A percentile compares a stretch with the other conserved stretches of the same genome.
Conservation (phyloP, 345 rosid genomes). For the Melaleuca quinquenervia region DNA sequence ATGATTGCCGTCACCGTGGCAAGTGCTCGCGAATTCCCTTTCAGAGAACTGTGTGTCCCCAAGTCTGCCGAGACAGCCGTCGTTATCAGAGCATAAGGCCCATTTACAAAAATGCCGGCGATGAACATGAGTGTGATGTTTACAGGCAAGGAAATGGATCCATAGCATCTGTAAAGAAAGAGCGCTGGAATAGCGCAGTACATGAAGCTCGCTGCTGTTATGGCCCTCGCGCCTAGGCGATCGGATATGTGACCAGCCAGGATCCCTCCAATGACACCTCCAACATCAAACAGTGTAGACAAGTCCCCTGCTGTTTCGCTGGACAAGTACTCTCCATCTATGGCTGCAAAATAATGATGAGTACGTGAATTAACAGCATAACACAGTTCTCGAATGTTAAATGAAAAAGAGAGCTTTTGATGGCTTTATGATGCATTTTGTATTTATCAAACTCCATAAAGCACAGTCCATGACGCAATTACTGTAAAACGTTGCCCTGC, state of each 20-base stretch:
- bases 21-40: slow-evolving; percentile 78
- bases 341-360: slow-evolving; percentile 34
- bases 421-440: not conserved
- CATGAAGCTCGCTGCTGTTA: slow-evolving; percentile 84
- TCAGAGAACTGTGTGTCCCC: slow-evolving; percentile 76
- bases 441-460: not conserved
- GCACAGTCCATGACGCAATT: not conserved
- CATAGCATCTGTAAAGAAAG: slow-evolving; percentile 66
- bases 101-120: slow-evolving; percentile 80
- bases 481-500: not conserved
- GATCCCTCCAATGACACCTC: slow-evolving; percentile 93
- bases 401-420: not conserved
- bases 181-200: slow-evolving; percentile 85
- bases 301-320: slow-evolving; percentile 70
- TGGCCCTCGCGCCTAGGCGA: slow-evolving; percentile 65
- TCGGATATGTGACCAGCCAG: slow-evolving; percentile 91
- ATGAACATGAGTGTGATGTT: slow-evolving; percentile 68
- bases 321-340: slow-evolving; percentile 69
- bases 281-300: slow-evolving; percentile 84
- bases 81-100: slow-evolving; percentile 83
- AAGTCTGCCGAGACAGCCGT: slow-evolving; percentile 92
- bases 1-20: slow-evolving; percentile 93
- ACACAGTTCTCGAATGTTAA: not conserved
- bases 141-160: slow-evolving; percentile 43
- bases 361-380: not conserved